Evolutionary conservation across 176 grass and related monocot genomes (phyloP).

Genomic region (Triticum turgidum): DNA sequence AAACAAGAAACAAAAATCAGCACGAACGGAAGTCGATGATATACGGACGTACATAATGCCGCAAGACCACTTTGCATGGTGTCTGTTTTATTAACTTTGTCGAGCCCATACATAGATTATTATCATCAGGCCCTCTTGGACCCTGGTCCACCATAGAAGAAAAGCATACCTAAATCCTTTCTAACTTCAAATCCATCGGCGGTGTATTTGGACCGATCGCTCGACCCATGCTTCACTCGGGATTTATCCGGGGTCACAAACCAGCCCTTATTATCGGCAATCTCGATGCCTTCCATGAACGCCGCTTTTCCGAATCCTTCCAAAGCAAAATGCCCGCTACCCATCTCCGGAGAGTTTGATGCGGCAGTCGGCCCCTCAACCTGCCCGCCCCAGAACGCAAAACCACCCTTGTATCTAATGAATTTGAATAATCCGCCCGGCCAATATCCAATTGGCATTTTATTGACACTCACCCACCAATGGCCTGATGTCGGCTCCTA

Average conservation of each 20-base stretch:
- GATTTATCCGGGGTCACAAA: not conserved
- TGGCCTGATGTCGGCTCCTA: too few species aligned
- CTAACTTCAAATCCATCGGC: not conserved
- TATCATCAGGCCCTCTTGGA: too few species aligned
- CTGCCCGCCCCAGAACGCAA: not conserved
- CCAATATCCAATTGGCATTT: conserved; percentile 29
- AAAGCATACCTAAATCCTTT: not conserved
- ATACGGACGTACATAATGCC: too few species aligned
- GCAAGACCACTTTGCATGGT: too few species aligned
- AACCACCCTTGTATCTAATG: not conserved
- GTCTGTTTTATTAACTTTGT: too few species aligned
- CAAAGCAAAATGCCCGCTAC: conserved; percentile 25
- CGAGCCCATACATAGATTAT: too few species aligned
- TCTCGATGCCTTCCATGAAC: not conserved
- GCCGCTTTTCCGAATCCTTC: conserved; percentile 16
- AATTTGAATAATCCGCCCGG: not conserved
- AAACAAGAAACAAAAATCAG: too few species aligned
- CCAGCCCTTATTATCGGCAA: too few species aligned
- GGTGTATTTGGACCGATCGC: not conserved
- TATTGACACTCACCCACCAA: conserved; percentile 9
- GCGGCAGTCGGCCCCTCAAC: not conserved
- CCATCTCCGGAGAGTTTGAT: not conserved
- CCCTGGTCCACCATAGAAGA: conserved; percentile 29
- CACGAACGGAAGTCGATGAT: too few species aligned
- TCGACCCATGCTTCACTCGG: not conserved